Evolutionary conservation across 1,284 basidiomycete species (phyloP), one percentile per base, ranked within the genome.

Genomic region (Sanguinoderma infundibulare): DNA sequence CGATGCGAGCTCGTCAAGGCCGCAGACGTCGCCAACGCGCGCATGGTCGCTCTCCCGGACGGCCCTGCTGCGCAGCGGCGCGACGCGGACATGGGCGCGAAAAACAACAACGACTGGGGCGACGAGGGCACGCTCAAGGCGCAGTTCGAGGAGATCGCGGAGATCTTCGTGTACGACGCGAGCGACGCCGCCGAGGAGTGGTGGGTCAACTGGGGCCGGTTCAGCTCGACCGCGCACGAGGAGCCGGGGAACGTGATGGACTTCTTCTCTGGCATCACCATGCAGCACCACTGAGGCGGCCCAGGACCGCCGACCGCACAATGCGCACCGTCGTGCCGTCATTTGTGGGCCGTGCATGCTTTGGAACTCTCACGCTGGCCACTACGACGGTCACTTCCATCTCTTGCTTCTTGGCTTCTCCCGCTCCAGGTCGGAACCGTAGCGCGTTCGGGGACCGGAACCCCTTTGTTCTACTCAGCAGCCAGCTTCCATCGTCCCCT

Each of bases 31-130:
- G 67, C 59, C 53, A 79, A 77, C 61, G 72, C 75, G 10, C 62
- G 64, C 15, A 66, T 75, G 53, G 65, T 77, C n/a, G 73, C 72
- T 55, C 65, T 81, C 54, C 76, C 78, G 6, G 74, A 78, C 38
- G 81, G 81, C 7, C 73, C 77, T 28, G 67, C 71, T 30, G 75
- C 77, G n/a, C 71, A 75, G 24, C 70, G 69, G 62, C 77, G 81
- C 15, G 74, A 83, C 59, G 24, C 46, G 8, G 46, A 49, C 15
- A 72, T 83, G 74, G 67, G 69, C 32, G 59, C 64, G n/a, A 62
- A 65, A 59, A 59, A 61, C 46, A 59, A 61, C 46, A 46, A 55
- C 36, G 62, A 67, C 17, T 67, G 68, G 34, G 64, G 69, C 56
- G 73, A 72, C 46, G 70, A 72, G 56, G 70, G 70, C 34, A 65